Conservation (phyloP, 331 rosid species). For the Saraca asoca region DNA sequence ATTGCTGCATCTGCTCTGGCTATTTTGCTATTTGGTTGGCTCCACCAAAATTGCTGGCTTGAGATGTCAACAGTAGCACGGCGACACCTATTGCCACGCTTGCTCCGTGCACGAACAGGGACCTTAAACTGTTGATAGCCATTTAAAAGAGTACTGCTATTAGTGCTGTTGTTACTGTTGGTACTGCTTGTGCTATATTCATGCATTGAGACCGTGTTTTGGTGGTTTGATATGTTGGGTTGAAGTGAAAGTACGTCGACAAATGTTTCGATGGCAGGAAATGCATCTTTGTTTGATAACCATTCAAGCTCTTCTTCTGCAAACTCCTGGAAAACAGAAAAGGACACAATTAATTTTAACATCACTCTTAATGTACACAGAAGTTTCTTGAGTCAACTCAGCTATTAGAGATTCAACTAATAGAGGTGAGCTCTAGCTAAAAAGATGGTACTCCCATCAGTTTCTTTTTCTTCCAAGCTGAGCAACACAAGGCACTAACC, state of each 20-base stretch:
- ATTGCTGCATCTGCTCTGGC: slow-evolving; percentile 21
- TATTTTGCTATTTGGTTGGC: slow-evolving; percentile 28
- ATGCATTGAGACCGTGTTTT: slow-evolving; percentile 51
- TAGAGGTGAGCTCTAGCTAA: slow-evolving; percentile 23
- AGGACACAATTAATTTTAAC: not conserved
- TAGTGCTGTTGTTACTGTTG: slow-evolving; percentile 46
- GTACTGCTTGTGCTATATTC: slow-evolving; percentile 58
- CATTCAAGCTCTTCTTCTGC: slow-evolving; percentile 89
- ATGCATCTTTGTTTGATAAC: slow-evolving; percentile 77
- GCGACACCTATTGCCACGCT: slow-evolving; percentile 47
- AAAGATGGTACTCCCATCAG: not conserved
- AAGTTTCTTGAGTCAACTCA: slow-evolving; percentile 21
- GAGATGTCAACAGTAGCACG: slow-evolving; percentile 28
- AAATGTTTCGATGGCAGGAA: slow-evolving; percentile 73
- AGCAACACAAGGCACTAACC: slow-evolving; percentile 2
- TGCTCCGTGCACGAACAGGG: slow-evolving; percentile 69
- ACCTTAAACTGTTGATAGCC: slow-evolving; percentile 55
- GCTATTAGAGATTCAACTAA: slow-evolving; percentile 7
- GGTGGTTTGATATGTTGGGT: slow-evolving; percentile 43
- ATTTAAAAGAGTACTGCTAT: slow-evolving; percentile 47
- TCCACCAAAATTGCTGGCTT: slow-evolving; percentile 41
- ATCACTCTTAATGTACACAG: not conserved
- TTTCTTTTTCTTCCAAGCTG: slow-evolving; percentile 11
- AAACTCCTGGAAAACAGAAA: slow-evolving; percentile 41
- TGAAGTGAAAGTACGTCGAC: slow-evolving; percentile 46